These are phyloP conservation scores for Vitis hybrid DNA, from an alignment of 177 flowering plant species.

Conservation along the genomic window DNA sequence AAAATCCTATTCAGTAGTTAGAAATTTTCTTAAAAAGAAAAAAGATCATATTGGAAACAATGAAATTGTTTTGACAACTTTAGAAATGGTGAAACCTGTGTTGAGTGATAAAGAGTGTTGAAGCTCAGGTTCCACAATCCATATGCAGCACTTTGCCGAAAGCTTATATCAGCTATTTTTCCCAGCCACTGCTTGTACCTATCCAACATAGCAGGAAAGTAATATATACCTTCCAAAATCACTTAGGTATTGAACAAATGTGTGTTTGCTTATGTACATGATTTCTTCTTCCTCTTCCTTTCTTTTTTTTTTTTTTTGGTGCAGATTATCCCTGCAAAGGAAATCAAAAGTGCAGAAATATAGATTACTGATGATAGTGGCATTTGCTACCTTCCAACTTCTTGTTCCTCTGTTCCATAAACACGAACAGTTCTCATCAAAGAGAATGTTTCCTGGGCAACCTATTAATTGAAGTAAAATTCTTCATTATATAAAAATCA, in stretches of 20 bases:
- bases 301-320: too few species aligned
- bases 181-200: conserved; percentile 77
- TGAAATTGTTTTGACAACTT: not conserved
- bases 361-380: not conserved
- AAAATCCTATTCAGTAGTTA: not conserved
- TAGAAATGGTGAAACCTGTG: conserved; percentile 53
- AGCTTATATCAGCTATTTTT: conserved; percentile 77
- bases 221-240: conserved; percentile 5
- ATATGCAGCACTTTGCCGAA: conserved; percentile 86
- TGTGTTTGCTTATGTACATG: not conserved
- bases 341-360: not conserved
- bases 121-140: conserved; percentile 86
- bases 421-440: conserved; percentile 91
- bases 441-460: conserved; percentile 92
- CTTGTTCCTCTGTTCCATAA: conserved; percentile 88
- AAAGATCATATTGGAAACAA: not conserved
- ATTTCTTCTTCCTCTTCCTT: too few species aligned
- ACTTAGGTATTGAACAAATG: not conserved
- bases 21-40: not conserved
- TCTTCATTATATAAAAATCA: not conserved
- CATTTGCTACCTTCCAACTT: conserved; percentile 57
- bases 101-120: conserved; percentile 85
- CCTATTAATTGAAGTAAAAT: conserved; percentile 42
- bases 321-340: not conserved
- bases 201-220: conserved; percentile 15